Base-by-base conservation (phyloP, 306 rosid species). In the Astragalus glycyphyllos region DNA sequence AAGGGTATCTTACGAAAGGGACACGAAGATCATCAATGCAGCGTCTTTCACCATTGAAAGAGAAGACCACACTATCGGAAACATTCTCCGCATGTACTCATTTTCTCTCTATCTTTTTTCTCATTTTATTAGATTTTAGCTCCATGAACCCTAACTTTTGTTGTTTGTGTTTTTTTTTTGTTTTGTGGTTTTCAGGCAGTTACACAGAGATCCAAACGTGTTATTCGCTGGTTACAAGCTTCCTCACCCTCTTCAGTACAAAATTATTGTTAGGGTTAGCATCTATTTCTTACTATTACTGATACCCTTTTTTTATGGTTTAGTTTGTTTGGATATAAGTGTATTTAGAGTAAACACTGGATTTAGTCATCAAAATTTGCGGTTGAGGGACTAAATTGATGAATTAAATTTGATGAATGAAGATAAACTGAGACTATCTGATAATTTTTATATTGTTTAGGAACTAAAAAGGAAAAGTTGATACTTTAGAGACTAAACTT, bases 191-290 rank as follows among this genome's bases (percentile, higher is more conserved):
- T 58, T 63, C 85, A 90, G 97, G 97, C 98, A 93, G 74, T 74
- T 93, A 6, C 97, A 93, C 66, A 84, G 90, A 69, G 97, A 90
- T 44, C 87, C 90, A 5, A 93, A 83, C 75, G 98, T 93, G 29
- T 55, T 93, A 11, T 93, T 93, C 29, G 93, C 96, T 35, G 98
- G 90, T 16, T 93, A 93, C 92, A 87, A 88, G 88, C 96, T 93
- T 77, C 94, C 97, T 49, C 97, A 90, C 49, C 98, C 98, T 57
- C 97, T 93, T 29, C 87, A 90, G 87, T 93, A 93, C 90, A 90
- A 87, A 85, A 88, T 90, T 41, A 72, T 86, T 46, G 80, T 93
- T 46, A 88, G 97, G 98, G 98, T 92, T 65, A 79, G 90, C 55
- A 11, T 48, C 35, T 58, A 2, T 61, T 35, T 12, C 59, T 51